Percentiles rank a stretch among this genome's conserved stretches.
These are phyloP conservation scores for Citrus sinensis DNA, from an alignment of 345 rosid genomes.

Conservation along the genomic window DVS_A1.0 CM039167.1:6874501-6875000, in stretches of 20 bases:
- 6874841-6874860: constrained; percentile 64
- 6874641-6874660: constrained; percentile 24
- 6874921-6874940: not conserved
- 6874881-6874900: constrained; percentile 58
- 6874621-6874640: constrained; percentile 30
- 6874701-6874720: constrained; percentile 63
- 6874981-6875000: constrained; percentile 62
- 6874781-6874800: not conserved
- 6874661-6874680: constrained; percentile 56
- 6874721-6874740: not conserved
- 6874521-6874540: constrained; percentile 56
- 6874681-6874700: constrained; percentile 89
- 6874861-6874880: constrained; percentile 73
- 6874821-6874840: constrained; percentile 72
- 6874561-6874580: constrained; percentile 21
- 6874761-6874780: not conserved
- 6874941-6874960: not conserved
- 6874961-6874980: not conserved
- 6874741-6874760: not conserved
- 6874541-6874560: constrained; percentile 39
- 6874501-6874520: constrained; percentile 40
- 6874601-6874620: constrained; percentile 31
- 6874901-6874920: not conserved
- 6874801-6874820: not conserved
- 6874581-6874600: constrained; percentile 12